Percentiles rank a stretch among this genome's conserved stretches.
Evolutionary conservation across 148 eudicot species (phyloP).

Genomic region (Vaccinium darrowii): DNA sequence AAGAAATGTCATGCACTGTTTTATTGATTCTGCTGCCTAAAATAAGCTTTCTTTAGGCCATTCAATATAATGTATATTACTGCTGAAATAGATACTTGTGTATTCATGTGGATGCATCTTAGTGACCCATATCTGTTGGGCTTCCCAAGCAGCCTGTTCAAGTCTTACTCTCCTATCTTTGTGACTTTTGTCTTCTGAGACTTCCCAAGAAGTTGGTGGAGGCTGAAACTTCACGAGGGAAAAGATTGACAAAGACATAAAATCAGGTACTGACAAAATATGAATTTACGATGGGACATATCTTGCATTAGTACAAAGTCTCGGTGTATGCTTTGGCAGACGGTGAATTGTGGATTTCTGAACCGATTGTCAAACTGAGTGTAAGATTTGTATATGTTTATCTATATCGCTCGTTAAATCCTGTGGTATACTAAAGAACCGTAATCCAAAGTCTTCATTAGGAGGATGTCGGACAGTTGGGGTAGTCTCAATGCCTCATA

Average conservation of each 20-base stretch:
- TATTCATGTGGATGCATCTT: conserved; percentile 9
- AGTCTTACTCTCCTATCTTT: conserved; percentile 2
- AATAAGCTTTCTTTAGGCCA: conserved; percentile 4
- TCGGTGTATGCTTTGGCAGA: not conserved
- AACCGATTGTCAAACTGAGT: not conserved
- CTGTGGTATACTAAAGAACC: not conserved
- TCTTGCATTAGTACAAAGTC: not conserved
- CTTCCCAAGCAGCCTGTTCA: conserved; percentile 8
- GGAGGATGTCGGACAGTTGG: not conserved
- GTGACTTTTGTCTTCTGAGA: conserved; percentile 13
- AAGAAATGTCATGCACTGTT: not conserved
- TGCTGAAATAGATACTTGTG: conserved; percentile 9
- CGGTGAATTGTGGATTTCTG: not conserved
- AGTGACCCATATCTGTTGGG: conserved; percentile 16
- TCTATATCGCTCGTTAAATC: not conserved
- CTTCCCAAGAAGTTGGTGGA: conserved; percentile 10
- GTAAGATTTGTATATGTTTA: not conserved
- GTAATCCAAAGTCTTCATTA: not conserved
- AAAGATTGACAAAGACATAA: conserved; percentile 3
- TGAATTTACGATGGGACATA: not conserved
- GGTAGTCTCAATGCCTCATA: not conserved
- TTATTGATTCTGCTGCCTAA: conserved; percentile 10
- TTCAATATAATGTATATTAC: not conserved
- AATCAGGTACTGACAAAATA: conserved; percentile 8
- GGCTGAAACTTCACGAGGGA: conserved; percentile 9